phyloP scores from a whole-genome alignment of 345 rosid genomes.

The Eucalyptus albens region DNA sequence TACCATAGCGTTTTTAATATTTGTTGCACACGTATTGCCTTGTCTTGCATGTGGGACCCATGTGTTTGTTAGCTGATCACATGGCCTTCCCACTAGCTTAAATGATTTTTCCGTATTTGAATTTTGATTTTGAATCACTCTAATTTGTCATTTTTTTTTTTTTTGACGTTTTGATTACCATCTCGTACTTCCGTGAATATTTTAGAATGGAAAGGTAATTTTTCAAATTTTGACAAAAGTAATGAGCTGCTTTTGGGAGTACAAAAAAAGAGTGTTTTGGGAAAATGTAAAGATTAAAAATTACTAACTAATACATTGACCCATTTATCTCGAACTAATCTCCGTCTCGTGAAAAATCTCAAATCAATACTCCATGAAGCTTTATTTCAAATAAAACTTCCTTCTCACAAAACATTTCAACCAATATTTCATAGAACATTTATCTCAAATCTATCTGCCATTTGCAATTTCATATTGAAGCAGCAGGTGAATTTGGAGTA shows the following conservation, averaged over 20 bases:
- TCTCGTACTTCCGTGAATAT: too few relatives aligned
- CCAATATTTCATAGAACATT: background rate
- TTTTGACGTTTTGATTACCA: too few relatives aligned
- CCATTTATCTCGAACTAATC: background rate
- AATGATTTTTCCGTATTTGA: too few relatives aligned
- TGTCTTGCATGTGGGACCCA: too few relatives aligned
- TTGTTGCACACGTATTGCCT: too few relatives aligned
- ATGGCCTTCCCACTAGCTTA: too few relatives aligned
- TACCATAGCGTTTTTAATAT: too few relatives aligned
- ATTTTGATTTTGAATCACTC: too few relatives aligned
- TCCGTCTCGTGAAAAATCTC: background rate
- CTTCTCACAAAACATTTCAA: background rate
- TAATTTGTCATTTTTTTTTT: too few relatives aligned
- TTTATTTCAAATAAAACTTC: background rate
- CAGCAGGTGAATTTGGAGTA: too few relatives aligned
- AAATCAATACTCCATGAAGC: background rate
- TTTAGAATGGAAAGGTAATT: too few relatives aligned
- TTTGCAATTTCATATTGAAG: background rate
- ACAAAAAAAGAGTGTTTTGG: background rate
- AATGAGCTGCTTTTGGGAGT: background rate
- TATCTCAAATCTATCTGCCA: background rate
- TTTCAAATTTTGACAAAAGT: background rate
- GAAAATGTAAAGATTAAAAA: background rate
- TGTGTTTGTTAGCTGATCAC: too few relatives aligned
- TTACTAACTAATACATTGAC: background rate